These are phyloP conservation scores for Ophiocordyceps unilateralis DNA, from an alignment of 2,329 filamentous ascomycete genomes.

Conservation along the genomic window DNA sequence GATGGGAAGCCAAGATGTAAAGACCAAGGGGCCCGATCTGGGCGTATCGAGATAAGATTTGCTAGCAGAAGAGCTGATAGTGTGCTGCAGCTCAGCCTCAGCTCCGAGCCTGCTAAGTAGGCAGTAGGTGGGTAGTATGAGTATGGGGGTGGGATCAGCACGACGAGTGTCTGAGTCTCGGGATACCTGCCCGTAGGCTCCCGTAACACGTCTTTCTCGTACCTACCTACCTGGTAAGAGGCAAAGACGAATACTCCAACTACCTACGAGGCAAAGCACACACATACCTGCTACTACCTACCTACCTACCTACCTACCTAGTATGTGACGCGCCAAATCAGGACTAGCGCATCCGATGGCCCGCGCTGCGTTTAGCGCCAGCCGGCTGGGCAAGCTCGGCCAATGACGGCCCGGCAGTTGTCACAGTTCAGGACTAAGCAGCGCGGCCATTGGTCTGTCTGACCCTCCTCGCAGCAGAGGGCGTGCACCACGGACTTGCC, in stretches of 20 bases:
- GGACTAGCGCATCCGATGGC: conserved; percentile 7
- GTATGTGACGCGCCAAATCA: conserved; percentile 1
- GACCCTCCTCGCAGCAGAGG: neutral
- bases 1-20: neutral
- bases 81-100: neutral
- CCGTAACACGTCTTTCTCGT: too few relatives aligned
- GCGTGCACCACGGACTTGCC: too few relatives aligned
- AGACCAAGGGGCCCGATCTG: neutral
- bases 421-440: conserved; percentile 3
- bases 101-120: too few relatives aligned
- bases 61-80: neutral
- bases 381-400: neutral
- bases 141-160: too few relatives aligned
- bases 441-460: neutral
- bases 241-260: too few relatives aligned
- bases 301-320: neutral
- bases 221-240: too few relatives aligned
- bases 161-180: too few relatives aligned
- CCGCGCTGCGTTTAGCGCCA: conserved; percentile 1
- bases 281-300: neutral
- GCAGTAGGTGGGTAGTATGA: too few relatives aligned
- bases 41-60: neutral
- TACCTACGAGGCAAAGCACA: too few relatives aligned
- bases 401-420: conserved; percentile 6
- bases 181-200: too few relatives aligned